Percentiles rank a stretch among this genome's conserved stretches.
Conservation (phyloP, 768 basidiomycete genomes). For the Xerocomus brunneocitrinus region DNA sequence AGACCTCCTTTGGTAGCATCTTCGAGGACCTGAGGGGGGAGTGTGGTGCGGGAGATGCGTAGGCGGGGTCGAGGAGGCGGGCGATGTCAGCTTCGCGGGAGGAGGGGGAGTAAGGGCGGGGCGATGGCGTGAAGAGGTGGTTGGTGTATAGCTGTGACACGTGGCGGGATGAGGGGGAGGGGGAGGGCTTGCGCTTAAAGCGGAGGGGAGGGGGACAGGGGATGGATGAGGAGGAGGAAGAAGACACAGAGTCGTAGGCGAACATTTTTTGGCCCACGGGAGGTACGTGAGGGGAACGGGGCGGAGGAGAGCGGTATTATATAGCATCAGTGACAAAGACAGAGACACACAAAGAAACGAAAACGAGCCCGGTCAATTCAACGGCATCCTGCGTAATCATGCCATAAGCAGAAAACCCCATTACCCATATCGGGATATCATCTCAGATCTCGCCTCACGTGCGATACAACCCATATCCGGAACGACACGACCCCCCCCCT, state of each 20-base stretch:
- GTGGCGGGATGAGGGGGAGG: constrained; percentile 28
- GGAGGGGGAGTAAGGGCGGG: constrained; percentile 33
- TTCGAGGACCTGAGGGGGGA: constrained; percentile 19
- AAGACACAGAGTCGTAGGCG: constrained; percentile 13
- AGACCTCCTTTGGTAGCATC: constrained; percentile 33
- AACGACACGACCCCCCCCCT: constrained; percentile 1
- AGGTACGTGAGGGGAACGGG: constrained; percentile 1
- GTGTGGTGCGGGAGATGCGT: constrained; percentile 37
- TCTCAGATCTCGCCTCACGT: constrained; percentile 32
- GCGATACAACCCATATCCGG: constrained; percentile 15
- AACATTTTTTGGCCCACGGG: constrained; percentile 6
- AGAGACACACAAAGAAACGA: constrained; percentile 29
- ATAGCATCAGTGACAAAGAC: constrained; percentile 27
- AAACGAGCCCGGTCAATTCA: constrained; percentile 21
- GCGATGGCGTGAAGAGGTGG: constrained; percentile 1
- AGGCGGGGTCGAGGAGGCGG: constrained; percentile 62
- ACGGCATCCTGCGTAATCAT: constrained; percentile 29
- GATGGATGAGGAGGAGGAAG: constrained; percentile 20
- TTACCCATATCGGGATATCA: constrained; percentile 15
- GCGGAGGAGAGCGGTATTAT: constrained; percentile 26
- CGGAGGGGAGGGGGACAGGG: constrained; percentile 20
- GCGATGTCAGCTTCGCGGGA: constrained; percentile 49
- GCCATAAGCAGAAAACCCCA: constrained; percentile 18
- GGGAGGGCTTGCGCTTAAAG: constrained; percentile 20
- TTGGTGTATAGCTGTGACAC: constrained; percentile 2